Percentiles rank a stretch among this genome's conserved stretches.
Conservation (phyloP, 352 stramenopile species). For the Phytophthora nicotianae region DNA sequence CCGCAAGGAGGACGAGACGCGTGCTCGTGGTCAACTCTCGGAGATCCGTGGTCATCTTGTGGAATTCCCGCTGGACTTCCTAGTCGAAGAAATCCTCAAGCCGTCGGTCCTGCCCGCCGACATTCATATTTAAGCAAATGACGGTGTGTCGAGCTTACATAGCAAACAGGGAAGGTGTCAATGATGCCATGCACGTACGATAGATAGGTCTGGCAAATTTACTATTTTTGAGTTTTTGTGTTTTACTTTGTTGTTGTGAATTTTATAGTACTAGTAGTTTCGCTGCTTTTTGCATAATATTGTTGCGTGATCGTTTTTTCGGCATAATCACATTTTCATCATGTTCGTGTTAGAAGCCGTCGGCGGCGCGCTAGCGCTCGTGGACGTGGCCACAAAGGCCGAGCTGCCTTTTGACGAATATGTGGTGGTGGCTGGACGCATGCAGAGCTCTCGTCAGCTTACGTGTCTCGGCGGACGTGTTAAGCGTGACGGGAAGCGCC, state of each 20-base stretch:
- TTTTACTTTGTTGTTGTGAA: constrained; percentile 15
- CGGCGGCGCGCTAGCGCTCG: constrained; percentile 31
- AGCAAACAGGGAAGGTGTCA: background rate
- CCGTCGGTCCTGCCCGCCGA: constrained; percentile 81
- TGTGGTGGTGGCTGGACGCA: constrained; percentile 54
- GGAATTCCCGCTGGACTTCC: constrained; percentile 85
- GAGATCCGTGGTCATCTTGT: constrained; percentile 87
- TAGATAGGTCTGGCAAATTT: constrained; percentile 21
- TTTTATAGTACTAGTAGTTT: background rate
- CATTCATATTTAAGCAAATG: constrained; percentile 82
- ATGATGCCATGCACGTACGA: constrained; percentile 7
- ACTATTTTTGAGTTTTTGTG: constrained; percentile 14
- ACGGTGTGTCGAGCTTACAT: constrained; percentile 16
- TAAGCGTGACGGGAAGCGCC: constrained; percentile 43
- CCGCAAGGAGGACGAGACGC: constrained; percentile 78
- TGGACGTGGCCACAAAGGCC: constrained; percentile 48
- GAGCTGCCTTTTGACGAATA: constrained; percentile 65
- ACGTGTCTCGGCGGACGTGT: constrained; percentile 66
- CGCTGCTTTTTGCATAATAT: background rate
- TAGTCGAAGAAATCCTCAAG: constrained; percentile 85
- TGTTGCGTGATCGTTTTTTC: constrained; percentile 10
- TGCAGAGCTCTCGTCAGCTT: constrained; percentile 47
- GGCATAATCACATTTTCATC: constrained; percentile 12
- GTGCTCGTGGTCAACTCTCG: constrained; percentile 70
- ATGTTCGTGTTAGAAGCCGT: constrained; percentile 59